Base-by-base conservation (phyloP, 306 rosid genomes). In the Lupinus albus region DNA sequence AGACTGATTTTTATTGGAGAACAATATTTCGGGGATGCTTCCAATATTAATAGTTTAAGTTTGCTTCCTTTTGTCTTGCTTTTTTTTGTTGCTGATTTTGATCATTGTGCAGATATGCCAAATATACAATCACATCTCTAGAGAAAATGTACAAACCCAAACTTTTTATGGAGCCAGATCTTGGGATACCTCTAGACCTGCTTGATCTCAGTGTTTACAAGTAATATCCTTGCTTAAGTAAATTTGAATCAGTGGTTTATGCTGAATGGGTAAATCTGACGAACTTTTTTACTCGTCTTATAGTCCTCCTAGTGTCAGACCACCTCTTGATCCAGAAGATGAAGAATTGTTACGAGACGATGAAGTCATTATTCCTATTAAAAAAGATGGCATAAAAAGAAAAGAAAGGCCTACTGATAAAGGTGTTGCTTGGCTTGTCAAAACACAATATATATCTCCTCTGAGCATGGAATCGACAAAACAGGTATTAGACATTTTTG, bases 371-470 rank as follows among this genome's bases (percentile, higher is more conserved):
- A 90, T 88, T 64, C 99, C 99, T 70, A 76, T 88, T 11, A 93
- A 90, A 68, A 90, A 88, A 48, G 85, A 88, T 65, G 99, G 99
- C 73, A 88, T 93, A 46, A 90, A 72, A 77, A 89, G 87, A 59
- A 93, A 93, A 78, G 99, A 93, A 36, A 76, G 99, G 66, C 99
- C 99, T 20, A 93, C 99, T 25, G 99, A 93, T 83, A 86, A 93
- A 85, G 99, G 99, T 61, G 97, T 93, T 74, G 97, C 99, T 32
- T 93, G 99, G 99, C 95, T 93, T 45, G 99, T 93, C 49, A 93
- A 93, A 81, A 93, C 99, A 32, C 99, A 93, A 65, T 93, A 93
- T 80, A 90, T 93, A 68, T 93, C 99, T 76, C 92, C 99, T 73
- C 78, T 93, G 72, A 93, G 99, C 88, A 85, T 74, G 78, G 99